Conservation (phyloP, 1,284 basidiomycete species). For the Ustilago bromivora region DNA sequence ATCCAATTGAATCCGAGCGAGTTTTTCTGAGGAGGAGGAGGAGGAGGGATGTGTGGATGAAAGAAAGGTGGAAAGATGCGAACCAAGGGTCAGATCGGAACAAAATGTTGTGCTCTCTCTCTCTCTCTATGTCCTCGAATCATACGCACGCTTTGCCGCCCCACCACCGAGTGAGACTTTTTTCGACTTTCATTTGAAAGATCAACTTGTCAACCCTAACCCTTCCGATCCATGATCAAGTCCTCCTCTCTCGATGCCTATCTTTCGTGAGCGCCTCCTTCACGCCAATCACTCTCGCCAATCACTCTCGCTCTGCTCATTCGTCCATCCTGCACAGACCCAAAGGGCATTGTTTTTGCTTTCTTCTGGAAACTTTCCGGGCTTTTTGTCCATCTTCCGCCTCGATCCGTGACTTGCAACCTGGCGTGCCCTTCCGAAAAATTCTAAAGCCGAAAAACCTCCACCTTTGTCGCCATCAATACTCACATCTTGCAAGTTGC, state of each 20-base stretch:
- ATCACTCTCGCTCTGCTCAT: neutral
- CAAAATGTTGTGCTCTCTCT: neutral
- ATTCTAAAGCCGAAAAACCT: too few species aligned
- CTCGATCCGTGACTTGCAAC: constrained; percentile 28
- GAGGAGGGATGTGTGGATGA: constrained; percentile 10
- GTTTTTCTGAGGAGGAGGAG: constrained; percentile 1
- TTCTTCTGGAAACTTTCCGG: neutral
- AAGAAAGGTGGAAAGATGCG: constrained; percentile 13
- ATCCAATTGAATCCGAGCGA: neutral
- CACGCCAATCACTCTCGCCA: neutral
- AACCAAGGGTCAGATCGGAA: neutral
- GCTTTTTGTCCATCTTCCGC: neutral
- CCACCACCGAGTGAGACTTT: neutral
- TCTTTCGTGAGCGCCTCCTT: neutral
- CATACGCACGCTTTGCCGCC: neutral
- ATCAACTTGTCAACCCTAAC: neutral
- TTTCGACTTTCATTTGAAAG: neutral
- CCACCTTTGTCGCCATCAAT: too few species aligned
- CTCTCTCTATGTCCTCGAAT: neutral
- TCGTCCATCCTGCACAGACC: too few species aligned
- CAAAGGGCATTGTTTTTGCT: neutral
- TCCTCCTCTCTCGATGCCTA: too few species aligned
- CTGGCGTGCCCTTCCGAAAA: too few species aligned
- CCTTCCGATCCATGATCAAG: neutral
- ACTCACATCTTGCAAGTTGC: too few species aligned